Evolutionary conservation across 2,329 filamentous ascomycete species (phyloP), one percentile per base, ranked within the genome.

Genomic region (Penicillium decumbens): DNA sequence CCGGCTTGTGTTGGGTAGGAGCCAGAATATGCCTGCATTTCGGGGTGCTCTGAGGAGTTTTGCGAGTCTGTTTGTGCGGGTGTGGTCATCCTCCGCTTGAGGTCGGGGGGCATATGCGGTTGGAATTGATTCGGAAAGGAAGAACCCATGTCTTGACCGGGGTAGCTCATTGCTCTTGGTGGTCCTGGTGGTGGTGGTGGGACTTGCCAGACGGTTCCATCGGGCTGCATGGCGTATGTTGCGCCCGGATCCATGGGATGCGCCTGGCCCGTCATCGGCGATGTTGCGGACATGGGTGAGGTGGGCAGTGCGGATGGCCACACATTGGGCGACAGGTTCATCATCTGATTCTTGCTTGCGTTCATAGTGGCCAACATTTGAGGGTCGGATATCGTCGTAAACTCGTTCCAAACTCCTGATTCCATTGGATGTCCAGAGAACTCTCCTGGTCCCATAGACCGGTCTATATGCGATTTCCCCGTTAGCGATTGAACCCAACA

Each of bases 31-130:
- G 51, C 50, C 32, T 64, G 62, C 46, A 68, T 59, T 15, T 66
- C 64, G 1, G 61, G 43, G 3, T 23, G 54, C 30, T 13, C 51
- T 9, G 64, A 52, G 2, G 66, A 56, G 42, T 57, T 61, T 12
- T 65, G 66, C 29, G 57, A 55, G 43, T 55, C 55, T 4, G 57
- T 47, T 28, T 70, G 65, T 7, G 58, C 61, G 4, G 67, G 67
- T 30, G 65, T 68, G 3, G 67, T 70, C 63, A 71, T 69, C 42
- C 67, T 61, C 25, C 67, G 61, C 49, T 71, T 71, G 30, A 68
- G 54, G 43, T 71, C 66, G 2, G 64, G 59, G 1, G 62, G 55
- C 38, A 67, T 57, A 12, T 63, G 63, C 24, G 57, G 61, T 18
- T 62, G 58, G 24, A 64, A 71, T 25, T 64, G 65, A 24, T 45